Evolutionary conservation across 2,329 filamentous ascomycete species (phyloP).

Genomic region (Orbilia quercus): DNA sequence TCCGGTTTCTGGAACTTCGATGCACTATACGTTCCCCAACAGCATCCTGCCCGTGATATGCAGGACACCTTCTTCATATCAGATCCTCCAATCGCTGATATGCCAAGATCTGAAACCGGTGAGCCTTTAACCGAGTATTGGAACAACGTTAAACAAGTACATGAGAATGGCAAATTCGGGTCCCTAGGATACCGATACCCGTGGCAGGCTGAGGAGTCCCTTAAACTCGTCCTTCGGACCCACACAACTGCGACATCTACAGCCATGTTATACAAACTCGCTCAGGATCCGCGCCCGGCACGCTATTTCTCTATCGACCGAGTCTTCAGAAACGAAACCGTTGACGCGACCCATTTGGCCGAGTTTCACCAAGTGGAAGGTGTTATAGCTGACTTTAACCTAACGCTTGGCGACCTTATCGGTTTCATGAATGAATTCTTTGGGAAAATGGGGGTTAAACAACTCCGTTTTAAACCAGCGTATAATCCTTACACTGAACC

Average conservation of each 20-base stretch:
- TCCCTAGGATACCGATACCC: constrained; percentile 97
- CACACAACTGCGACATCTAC: constrained; percentile 95
- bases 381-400: constrained; percentile 94
- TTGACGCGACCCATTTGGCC: constrained; percentile 94
- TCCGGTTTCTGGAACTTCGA: constrained; percentile 99
- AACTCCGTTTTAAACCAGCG: constrained; percentile 94
- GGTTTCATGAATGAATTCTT: constrained; percentile 97
- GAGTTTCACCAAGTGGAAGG: constrained; percentile 99
- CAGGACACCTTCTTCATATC: constrained; percentile 99
- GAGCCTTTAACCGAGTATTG: constrained; percentile 85
- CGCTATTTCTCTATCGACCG: constrained; percentile 98
- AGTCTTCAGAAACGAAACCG: constrained; percentile 97
- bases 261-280: constrained; percentile 89
- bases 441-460: constrained; percentile 88
- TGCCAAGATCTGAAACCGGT: constrained; percentile 70
- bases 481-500: constrained; percentile 97
- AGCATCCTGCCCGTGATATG: constrained; percentile 95
- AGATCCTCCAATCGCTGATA: constrained; percentile 81
- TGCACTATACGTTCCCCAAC: constrained; percentile 93
- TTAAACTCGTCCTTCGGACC: constrained; percentile 88
- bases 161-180: constrained; percentile 90
- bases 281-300: constrained; percentile 83
- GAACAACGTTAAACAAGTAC: constrained; percentile 85
- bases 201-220: constrained; percentile 87
- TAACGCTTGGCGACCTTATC: constrained; percentile 92